Percentiles rank a stretch among this genome's conserved stretches.
These are phyloP conservation scores for Cladophialophora bantiana DNA, from an alignment of 2,329 filamentous ascomycete species.

Conservation along the genomic window DNA sequence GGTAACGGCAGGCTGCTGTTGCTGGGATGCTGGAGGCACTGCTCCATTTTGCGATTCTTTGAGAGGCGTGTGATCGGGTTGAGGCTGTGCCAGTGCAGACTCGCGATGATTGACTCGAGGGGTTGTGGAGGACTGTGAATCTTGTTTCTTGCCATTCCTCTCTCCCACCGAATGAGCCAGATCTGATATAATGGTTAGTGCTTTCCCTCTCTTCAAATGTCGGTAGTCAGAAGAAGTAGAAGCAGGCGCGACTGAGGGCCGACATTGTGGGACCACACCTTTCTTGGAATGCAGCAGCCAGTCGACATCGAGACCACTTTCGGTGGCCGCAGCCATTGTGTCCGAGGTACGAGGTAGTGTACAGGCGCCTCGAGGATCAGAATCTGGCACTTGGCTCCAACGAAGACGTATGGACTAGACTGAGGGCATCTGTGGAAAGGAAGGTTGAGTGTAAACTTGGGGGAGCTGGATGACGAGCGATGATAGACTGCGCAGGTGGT, in stretches of 20 bases:
- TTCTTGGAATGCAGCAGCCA: slow-evolving; percentile 87
- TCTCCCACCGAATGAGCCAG: slow-evolving; percentile 37
- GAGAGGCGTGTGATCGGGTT: slow-evolving; percentile 26
- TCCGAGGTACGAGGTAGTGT: background rate
- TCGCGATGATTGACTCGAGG: slow-evolving; percentile 36
- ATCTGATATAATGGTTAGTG: slow-evolving; percentile 23
- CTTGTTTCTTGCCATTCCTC: slow-evolving; percentile 37
- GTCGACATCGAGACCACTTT: slow-evolving; percentile 76
- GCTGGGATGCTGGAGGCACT: background rate
- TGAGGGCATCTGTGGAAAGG: slow-evolving; percentile 9
- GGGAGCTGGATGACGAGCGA: slow-evolving; percentile 12
- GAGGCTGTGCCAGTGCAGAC: slow-evolving; percentile 30
- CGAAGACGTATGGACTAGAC: slow-evolving; percentile 11
- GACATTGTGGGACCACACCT: slow-evolving; percentile 63
- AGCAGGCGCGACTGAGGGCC: slow-evolving; percentile 2
- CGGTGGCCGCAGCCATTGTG: slow-evolving; percentile 63
- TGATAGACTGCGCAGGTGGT: slow-evolving; percentile 13
- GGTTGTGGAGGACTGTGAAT: slow-evolving; percentile 32
- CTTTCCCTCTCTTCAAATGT: background rate
- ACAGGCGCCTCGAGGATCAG: background rate
- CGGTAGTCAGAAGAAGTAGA: background rate
- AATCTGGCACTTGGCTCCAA: background rate
- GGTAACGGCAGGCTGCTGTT: slow-evolving; percentile 17
- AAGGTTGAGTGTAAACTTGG: background rate
- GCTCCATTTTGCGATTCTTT: slow-evolving; percentile 36